Evolutionary conservation across 768 basidiomycete genomes (phyloP), one percentile per base, ranked within the genome.

Genomic region (Leucocoprinus birnbaumii): DNA sequence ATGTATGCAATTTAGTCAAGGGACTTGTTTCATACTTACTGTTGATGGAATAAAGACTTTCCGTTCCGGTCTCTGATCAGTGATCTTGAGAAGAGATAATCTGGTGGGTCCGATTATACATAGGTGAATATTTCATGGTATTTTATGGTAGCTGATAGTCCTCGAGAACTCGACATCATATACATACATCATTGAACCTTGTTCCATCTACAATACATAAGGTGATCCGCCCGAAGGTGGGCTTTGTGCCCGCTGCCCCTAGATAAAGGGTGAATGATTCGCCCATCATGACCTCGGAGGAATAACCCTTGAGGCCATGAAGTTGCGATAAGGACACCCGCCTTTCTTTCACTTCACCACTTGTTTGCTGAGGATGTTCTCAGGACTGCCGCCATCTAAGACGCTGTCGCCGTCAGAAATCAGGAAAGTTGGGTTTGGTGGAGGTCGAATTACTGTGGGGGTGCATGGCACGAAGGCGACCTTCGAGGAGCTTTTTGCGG

Each of bases 401-500:
- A 24, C 18, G 19, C 31, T 26, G 21, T 27, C 18, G 24, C 31
- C 38, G 14, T 22, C 45, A 13, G 43, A 52, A 25, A 54, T 58
- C 8, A 51, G 37, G 25, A 46, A 61, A 57, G 63, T 76, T 26
- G 57, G 66, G 16, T 65, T 74, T 34, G 89, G 88, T 26, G 66
- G 73, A 22, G 89, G 89, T 14, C 78, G 79, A 25, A 82, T 91
- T 53, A 65, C 68, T n/a, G 68, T 87, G 31, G 68, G 73, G 3
- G 65, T 71, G 14, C 78, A 85, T 64, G 85, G 82, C 14, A 68
- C 74, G 13, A 78, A 73, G 41, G 85, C 81, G 2, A 74, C 80
- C 40, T 89, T 96, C 64, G 80, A 86, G 0, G 82, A 90, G 61
- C 76, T 94, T 16, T 85, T 86, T 9, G 89, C 86, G 7, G 78